Conservation (phyloP, 2,329 filamentous ascomycete species). For the Trichoderma sp. region DNA sequence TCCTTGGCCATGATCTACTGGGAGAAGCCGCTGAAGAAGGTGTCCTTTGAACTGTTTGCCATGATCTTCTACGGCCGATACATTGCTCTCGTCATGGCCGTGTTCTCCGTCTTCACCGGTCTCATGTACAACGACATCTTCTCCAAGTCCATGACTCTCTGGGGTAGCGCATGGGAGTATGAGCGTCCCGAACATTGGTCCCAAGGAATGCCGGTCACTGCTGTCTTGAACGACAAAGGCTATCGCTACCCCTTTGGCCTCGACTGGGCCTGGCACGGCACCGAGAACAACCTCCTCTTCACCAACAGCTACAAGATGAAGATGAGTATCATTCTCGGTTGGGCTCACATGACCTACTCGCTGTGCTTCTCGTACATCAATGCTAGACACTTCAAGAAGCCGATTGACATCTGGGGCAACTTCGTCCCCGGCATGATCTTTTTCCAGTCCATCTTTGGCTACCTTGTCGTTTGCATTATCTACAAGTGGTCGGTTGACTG, state of each 20-base stretch:
- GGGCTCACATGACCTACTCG: slow-evolving; percentile 98
- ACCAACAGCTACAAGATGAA: slow-evolving; percentile 99
- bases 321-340: slow-evolving; percentile 94
- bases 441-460: slow-evolving; percentile 98
- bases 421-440: slow-evolving; percentile 99
- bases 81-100: slow-evolving; percentile 96
- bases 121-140: slow-evolving; percentile 98
- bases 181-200: slow-evolving; percentile 63
- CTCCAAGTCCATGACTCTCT: slow-evolving; percentile 86
- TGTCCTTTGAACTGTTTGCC: slow-evolving; percentile 86
- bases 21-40: slow-evolving; percentile 90
- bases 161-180: slow-evolving; percentile 87
- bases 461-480: slow-evolving; percentile 87
- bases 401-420: slow-evolving; percentile 95
- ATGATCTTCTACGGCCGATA: slow-evolving; percentile 99
- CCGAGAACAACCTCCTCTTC: slow-evolving; percentile 93
- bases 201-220: slow-evolving; percentile 61
- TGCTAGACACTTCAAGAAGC: slow-evolving; percentile 88
- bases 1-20: slow-evolving; percentile 93
- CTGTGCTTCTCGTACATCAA: slow-evolving; percentile 91
- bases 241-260: slow-evolving; percentile 95
- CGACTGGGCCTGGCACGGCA: slow-evolving; percentile 94
- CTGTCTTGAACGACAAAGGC: slow-evolving; percentile 60
- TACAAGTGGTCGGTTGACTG: slow-evolving; percentile 98
- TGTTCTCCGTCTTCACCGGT: slow-evolving; percentile 96